These are phyloP conservation scores for Penicillium verhagenii DNA, from an alignment of 495 filamentous ascomycete genomes.

Conservation along the genomic window DNA sequence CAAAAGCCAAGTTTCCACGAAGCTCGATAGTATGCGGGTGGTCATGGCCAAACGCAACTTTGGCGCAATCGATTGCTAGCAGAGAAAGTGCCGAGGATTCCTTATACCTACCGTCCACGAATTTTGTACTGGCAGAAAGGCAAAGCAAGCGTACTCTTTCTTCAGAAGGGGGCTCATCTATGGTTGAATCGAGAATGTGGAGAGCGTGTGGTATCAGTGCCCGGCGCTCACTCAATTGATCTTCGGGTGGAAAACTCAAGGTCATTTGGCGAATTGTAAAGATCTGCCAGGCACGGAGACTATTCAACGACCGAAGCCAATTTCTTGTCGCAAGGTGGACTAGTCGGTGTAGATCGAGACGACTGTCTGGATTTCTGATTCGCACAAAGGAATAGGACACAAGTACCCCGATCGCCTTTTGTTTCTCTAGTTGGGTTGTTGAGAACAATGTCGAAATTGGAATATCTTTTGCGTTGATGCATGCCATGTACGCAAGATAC, in stretches of 20 bases:
- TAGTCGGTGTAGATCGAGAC: conserved; percentile 22
- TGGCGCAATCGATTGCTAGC: not conserved
- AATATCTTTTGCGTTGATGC: conserved; percentile 31
- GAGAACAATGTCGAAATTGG: conserved; percentile 20
- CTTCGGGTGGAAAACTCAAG: not conserved
- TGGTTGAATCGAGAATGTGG: conserved; percentile 6
- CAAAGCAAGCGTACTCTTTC: not conserved
- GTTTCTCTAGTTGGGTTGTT: conserved; percentile 2
- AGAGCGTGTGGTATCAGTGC: conserved; percentile 36
- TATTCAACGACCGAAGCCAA: conserved; percentile 20
- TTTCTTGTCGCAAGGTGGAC: conserved; percentile 34
- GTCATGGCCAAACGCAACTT: not conserved
- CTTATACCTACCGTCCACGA: not conserved
- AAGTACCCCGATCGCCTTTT: conserved; percentile 32
- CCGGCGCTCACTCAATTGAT: conserved; percentile 17
- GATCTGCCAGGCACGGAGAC: conserved; percentile 4
- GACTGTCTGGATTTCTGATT: not conserved
- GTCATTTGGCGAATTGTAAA: not conserved
- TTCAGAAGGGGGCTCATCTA: not conserved
- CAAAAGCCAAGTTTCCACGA: not conserved
- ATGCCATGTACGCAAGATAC: conserved; percentile 43
- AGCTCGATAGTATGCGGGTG: not conserved
- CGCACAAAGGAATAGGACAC: conserved; percentile 33
- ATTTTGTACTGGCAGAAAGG: not conserved
- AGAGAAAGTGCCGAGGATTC: not conserved